Evolutionary conservation across 331 rosid species (phyloP), one percentile per base, ranked within the genome.

Genomic region (Malus hybrid): DNA sequence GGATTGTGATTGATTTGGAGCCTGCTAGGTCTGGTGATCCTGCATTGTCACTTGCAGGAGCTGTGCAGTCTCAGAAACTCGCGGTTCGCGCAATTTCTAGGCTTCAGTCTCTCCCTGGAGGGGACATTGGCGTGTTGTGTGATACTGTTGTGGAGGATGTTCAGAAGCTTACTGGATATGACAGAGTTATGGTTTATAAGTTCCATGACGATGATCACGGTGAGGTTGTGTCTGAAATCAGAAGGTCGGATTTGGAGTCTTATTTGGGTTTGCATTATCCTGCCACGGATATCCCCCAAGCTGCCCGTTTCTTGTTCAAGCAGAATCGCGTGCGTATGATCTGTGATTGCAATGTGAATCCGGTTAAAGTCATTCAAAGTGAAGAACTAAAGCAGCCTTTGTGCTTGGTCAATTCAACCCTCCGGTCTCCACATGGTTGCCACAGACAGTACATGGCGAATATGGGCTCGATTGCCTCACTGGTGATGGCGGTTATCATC

Each of bases 121-220:
- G 88, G 74, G 91, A 93, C 60, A 85, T 85, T 65, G 87, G 88
- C 10, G 65, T 81, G 12, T 54, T 93, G 70, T 93, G 92, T 55
- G 98, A 93, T 56, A 80, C 82, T 0, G 91, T 93, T 60, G 96
- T 89, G 69, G 96, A 91, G 56, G 89, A 87, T 69, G 92, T 93
- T 57, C 93, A 87, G 69, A 88, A 89, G 83, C 92, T 91, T 33
- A 91, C 98, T 4, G 96, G 97, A 29, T 93, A 89, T 77, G 97
- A 89, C 12, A 86, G 98, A 74, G 97, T 91, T 59, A 89, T 93
- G 97, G 92, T 91, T 32, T 91, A 91, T 63, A 91, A 78, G 84
- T 91, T 93, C 74, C 96, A 89, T 57, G 93, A 91, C 4, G 98
- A 91, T 76, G 97, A 88, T 54, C 98, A 93, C 56, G 98, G 98